phyloP scores from a whole-genome alignment of 202 grass and related monocot species.

The Tripidium arundinaceum region DNA sequence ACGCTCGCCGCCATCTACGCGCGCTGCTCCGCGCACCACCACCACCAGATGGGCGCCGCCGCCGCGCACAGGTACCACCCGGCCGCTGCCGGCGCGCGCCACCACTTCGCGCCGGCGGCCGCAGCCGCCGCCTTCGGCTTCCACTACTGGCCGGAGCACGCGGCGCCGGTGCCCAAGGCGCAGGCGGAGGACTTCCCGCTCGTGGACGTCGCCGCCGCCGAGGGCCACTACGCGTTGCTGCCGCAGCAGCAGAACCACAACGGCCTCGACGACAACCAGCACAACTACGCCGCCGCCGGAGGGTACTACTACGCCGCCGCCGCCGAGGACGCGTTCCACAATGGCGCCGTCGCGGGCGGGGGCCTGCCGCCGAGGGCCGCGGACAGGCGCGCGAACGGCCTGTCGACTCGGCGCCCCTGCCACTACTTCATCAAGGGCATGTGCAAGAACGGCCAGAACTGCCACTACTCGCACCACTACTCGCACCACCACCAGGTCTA shows the following conservation, averaged over 20 bases:
- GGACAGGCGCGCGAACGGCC: not conserved
- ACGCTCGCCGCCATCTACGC: slow-evolving; percentile 45
- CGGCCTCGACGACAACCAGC: slow-evolving; percentile 22
- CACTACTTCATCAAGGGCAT: slow-evolving; percentile 75
- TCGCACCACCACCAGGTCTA: slow-evolving; percentile 34
- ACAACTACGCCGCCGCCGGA: not conserved
- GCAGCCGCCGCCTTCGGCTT: slow-evolving; percentile 15
- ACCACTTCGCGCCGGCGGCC: slow-evolving; percentile 23
- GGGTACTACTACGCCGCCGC: slow-evolving; percentile 20
- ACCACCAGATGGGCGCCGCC: not conserved
- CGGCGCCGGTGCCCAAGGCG: not conserved
- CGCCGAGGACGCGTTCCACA: slow-evolving; percentile 9
- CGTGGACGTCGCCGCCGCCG: not conserved
- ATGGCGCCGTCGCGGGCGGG: not conserved
- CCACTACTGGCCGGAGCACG: slow-evolving; percentile 42
- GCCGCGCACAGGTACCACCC: not conserved
- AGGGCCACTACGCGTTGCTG: slow-evolving; percentile 24
- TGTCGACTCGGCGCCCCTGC: slow-evolving; percentile 39
- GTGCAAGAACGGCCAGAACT: slow-evolving; percentile 77
- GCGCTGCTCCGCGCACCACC: slow-evolving; percentile 28
- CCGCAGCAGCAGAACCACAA: slow-evolving; percentile 3
- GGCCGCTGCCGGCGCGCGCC: not conserved
- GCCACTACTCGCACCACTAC: slow-evolving; percentile 69
- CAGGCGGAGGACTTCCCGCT: slow-evolving; percentile 13
- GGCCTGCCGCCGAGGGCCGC: not conserved